Evolutionary conservation across 176 grass and related monocot species (phyloP), one percentile per base, ranked within the genome.

Genomic region (Chloris gayana): DNA sequence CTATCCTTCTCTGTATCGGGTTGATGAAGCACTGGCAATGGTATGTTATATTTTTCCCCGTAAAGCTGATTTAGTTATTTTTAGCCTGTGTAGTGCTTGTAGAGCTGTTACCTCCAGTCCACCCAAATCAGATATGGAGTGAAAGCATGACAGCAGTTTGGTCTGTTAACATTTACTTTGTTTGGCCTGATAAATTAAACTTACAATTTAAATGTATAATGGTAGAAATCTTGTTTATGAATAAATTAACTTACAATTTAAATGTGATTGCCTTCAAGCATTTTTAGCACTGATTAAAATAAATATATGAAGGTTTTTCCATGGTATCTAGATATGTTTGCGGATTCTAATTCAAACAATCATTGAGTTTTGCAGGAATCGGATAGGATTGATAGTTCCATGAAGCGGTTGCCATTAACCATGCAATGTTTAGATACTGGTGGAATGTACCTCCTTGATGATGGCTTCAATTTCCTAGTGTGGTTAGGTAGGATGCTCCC

Each of bases 401-500:
- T 89, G 33, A 84, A 84, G 57, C 84, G 72, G 31, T 80, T 89
- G 75, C 85, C 88, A 74, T 75, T 98, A 58, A 93, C 90, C 29
- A 42, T 86, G 21, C 92, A 91, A 62, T 96, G 88, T 64, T 77
- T 99, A 75, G 91, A 99, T 81, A 85, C 88, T 64, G 90, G 85
- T 82, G 97, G 93, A 45, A 46, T 99, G 19, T 99, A 96, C 65
- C 85, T 99, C 68, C 90, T 93, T 85, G 89, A 93, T 64, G 89
- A 99, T 71, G 97, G 97, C 9, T 91, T 99, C 76, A 90, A 53
- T 65, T 93, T 99, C 68, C 59, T 91, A 85, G 63, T 96, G 53
- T 99, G 93, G 97, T 93, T 99, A 53, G 97, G 93, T 63, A 96
- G 97, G 74, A 99, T 90, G 88, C 65, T 86, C 3, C 73, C 89